phyloP scores from a whole-genome alignment of 2,329 filamentous ascomycete genomes.

The Sclerotinia subarctica region DNA sequence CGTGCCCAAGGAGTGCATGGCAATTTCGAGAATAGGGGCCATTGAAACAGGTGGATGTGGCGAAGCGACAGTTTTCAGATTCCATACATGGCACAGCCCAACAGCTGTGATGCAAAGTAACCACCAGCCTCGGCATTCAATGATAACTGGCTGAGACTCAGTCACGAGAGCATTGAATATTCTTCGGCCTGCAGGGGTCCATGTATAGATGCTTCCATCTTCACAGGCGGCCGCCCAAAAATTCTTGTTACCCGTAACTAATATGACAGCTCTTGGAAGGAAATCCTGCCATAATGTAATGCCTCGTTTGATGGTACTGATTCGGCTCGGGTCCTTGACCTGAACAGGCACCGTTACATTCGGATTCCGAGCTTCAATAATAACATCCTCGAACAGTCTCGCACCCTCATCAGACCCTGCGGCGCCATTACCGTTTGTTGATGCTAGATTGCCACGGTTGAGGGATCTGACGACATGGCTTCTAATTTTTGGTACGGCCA shows the following conservation, averaged over 20 bases:
- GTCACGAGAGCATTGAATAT: conserved; percentile 80
- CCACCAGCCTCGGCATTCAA: conserved; percentile 88
- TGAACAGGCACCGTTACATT: conserved; percentile 51
- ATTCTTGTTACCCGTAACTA: conserved; percentile 83
- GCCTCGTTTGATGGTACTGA: conserved; percentile 78
- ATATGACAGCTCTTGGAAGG: conserved; percentile 78
- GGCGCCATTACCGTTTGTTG: conserved; percentile 36
- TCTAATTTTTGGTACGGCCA: conserved; percentile 84
- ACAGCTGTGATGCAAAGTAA: conserved; percentile 84
- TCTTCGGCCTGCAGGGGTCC: conserved; percentile 87
- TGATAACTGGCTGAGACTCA: conserved; percentile 89
- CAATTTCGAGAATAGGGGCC: conserved; percentile 83
- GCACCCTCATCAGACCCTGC: conserved; percentile 57
- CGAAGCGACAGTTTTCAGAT: conserved; percentile 75
- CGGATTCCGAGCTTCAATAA: conserved; percentile 88
- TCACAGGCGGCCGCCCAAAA: conserved; percentile 95
- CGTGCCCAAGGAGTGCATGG: conserved; percentile 71
- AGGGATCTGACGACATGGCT: conserved; percentile 78
- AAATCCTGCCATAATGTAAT: conserved; percentile 91
- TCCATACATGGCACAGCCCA: conserved; percentile 91
- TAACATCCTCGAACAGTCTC: conserved; percentile 64
- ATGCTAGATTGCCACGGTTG: conserved; percentile 58
- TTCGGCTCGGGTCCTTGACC: conserved; percentile 76
- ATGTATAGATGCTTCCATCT: conserved; percentile 84
- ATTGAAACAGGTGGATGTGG: conserved; percentile 89